phyloP scores from a whole-genome alignment of 345 rosid species.

The Bretschneidera sinensis region DNA sequence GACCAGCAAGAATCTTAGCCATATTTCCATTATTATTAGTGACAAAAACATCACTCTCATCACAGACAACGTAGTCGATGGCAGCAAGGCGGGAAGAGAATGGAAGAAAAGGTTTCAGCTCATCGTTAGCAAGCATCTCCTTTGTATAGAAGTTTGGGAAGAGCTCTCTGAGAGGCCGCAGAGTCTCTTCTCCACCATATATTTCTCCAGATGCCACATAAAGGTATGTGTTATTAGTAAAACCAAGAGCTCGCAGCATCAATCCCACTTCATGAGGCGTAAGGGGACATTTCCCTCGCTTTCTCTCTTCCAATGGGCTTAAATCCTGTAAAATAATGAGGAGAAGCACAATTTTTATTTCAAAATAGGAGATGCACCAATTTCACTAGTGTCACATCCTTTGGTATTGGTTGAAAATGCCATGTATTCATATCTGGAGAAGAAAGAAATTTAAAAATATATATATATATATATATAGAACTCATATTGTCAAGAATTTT shows the following conservation, averaged over 20 bases:
- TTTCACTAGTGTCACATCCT: not conserved
- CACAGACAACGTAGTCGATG: conserved; percentile 83
- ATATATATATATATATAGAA: not conserved
- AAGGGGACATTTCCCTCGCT: conserved; percentile 93
- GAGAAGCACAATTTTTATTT: not conserved
- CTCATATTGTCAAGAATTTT: no score
- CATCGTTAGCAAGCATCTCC: conserved; percentile 82
- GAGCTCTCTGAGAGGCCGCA: conserved; percentile 75
- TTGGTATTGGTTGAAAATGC: not conserved
- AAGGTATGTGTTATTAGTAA: conserved; percentile 72
- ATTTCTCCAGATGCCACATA: conserved; percentile 98
- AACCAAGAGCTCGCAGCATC: conserved; percentile 95
- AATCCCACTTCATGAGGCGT: conserved; percentile 96
- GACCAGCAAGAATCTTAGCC: conserved; percentile 98
- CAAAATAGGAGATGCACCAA: not conserved
- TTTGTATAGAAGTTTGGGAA: conserved; percentile 94
- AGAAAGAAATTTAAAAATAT: not conserved
- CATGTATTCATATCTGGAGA: not conserved
- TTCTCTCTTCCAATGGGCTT: conserved; percentile 81
- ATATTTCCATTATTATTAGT: conserved; percentile 96
- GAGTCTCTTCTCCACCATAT: conserved; percentile 92
- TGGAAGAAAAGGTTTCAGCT: conserved; percentile 67
- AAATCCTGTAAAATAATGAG: conserved; percentile 51
- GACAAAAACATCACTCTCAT: conserved; percentile 92
- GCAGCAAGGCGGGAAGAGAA: conserved; percentile 95